Evolutionary conservation across 1,284 basidiomycete genomes (phyloP).

Genomic region (Tylopilus sp.): DNA sequence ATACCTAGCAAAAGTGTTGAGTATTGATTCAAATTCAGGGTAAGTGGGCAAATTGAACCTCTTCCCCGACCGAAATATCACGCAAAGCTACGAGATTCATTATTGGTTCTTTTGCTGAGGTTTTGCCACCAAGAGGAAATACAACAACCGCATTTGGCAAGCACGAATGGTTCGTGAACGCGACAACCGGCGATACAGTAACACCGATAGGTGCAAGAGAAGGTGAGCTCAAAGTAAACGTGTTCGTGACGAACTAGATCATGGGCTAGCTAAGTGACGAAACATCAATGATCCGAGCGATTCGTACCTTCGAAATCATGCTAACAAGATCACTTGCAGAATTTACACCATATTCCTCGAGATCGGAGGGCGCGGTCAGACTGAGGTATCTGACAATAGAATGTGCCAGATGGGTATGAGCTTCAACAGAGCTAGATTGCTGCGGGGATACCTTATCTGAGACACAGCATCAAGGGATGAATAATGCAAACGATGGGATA

Average conservation of each 20-base stretch:
- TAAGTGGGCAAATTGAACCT: conserved; percentile 60
- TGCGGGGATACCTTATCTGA: conserved; percentile 57
- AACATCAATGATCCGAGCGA: not conserved
- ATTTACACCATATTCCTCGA: conserved; percentile 65
- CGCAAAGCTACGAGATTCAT: conserved; percentile 82
- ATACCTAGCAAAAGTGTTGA: conserved; percentile 48
- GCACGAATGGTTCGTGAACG: conserved; percentile 93
- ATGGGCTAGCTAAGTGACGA: conserved; percentile 7
- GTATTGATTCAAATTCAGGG: conserved; percentile 7
- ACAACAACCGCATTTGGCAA: conserved; percentile 92
- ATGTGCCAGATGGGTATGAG: conserved; percentile 76
- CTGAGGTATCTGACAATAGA: conserved; percentile 76
- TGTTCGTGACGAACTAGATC: conserved; percentile 85
- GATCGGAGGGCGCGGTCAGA: conserved; percentile 65
- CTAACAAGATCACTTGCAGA: conserved; percentile 75
- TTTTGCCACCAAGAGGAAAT: conserved; percentile 71
- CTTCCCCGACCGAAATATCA: conserved; percentile 71
- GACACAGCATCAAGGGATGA: conserved; percentile 37
- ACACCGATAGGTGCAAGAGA: conserved; percentile 84
- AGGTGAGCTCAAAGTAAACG: conserved; percentile 86
- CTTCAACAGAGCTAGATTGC: conserved; percentile 59
- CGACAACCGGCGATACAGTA: conserved; percentile 80
- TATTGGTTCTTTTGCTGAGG: conserved; percentile 60
- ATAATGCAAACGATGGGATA: not conserved
- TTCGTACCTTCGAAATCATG: conserved; percentile 73